Evolutionary conservation across 2,329 filamentous ascomycete species (phyloP).

Genomic region (Daldinia eschscholtzii): DNA sequence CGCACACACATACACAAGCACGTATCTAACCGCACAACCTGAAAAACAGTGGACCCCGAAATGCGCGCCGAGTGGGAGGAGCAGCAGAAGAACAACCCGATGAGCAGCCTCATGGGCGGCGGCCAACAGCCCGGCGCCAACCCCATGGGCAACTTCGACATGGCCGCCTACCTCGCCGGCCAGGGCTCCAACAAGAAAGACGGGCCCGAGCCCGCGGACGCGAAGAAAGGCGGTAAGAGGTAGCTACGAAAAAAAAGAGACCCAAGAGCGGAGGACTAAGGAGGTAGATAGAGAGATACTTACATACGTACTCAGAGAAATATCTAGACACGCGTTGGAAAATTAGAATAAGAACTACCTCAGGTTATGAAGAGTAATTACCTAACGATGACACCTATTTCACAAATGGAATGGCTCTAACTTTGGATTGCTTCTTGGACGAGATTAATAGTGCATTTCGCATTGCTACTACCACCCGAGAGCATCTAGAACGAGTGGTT

Average conservation of each 20-base stretch:
- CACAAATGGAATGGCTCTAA: background rate
- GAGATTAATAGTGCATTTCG: slow-evolving; percentile 1
- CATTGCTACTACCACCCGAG: background rate
- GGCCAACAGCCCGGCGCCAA: slow-evolving; percentile 55
- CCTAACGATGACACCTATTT: background rate
- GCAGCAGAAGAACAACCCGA: slow-evolving; percentile 81
- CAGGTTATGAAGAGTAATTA: background rate
- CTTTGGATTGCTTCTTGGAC: background rate
- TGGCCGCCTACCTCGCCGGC: slow-evolving; percentile 73
- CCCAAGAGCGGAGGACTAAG: background rate
- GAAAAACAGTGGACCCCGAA: slow-evolving; percentile 88
- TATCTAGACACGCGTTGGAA: slow-evolving; percentile 1
- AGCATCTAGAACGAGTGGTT: slow-evolving; percentile 12
- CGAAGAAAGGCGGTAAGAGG: slow-evolving; percentile 59
- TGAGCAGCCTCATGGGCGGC: slow-evolving; percentile 68
- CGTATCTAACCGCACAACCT: background rate
- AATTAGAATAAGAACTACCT: background rate
- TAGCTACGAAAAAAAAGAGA: slow-evolving; percentile 33
- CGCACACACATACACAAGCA: too few relatives aligned
- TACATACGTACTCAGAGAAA: background rate
- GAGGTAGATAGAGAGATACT: background rate
- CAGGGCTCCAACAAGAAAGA: slow-evolving; percentile 60
- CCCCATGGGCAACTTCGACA: slow-evolving; percentile 69
- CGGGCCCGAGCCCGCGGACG: slow-evolving; percentile 55
- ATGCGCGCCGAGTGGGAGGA: slow-evolving; percentile 92